Evolutionary conservation across 1,139 yeast genomes (phyloP).

Genomic region (Pneumocystis oryctolagi): DNA sequence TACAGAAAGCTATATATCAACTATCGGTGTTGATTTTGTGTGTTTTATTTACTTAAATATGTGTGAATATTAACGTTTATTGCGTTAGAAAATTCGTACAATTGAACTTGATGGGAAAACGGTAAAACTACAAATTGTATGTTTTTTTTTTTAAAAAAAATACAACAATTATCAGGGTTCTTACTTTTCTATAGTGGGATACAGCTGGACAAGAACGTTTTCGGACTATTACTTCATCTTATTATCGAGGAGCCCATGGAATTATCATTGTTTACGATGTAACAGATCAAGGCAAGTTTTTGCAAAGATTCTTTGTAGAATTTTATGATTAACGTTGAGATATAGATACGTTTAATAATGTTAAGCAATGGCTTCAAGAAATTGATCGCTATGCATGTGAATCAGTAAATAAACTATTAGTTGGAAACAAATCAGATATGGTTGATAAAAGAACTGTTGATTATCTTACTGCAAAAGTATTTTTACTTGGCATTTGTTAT

Average conservation of each 20-base stretch:
- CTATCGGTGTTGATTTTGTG: conserved; percentile 88
- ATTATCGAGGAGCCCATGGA: conserved; percentile 97
- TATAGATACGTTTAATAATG: conserved; percentile 70
- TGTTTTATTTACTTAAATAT: conserved; percentile 5
- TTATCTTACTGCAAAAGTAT: conserved; percentile 68
- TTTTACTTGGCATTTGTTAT: background rate
- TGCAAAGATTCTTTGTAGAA: background rate
- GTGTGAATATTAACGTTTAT: background rate
- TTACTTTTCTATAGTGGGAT: conserved; percentile 47
- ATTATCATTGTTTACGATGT: conserved; percentile 95
- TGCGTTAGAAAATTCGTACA: conserved; percentile 64
- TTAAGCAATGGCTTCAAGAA: conserved; percentile 97
- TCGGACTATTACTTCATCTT: conserved; percentile 93
- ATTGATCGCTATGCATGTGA: conserved; percentile 97
- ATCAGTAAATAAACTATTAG: conserved; percentile 88
- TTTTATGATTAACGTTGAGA: background rate
- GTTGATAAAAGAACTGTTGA: conserved; percentile 91
- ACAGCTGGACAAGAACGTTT: conserved; percentile 98
- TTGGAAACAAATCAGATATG: conserved; percentile 93
- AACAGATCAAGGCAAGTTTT: conserved; percentile 61
- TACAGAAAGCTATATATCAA: conserved; percentile 91
- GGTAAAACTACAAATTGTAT: conserved; percentile 71
- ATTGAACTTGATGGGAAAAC: conserved; percentile 94
- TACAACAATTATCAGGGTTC: too few species aligned
- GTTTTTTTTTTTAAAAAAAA: too few species aligned